Evolutionary conservation across 495 filamentous ascomycete species (phyloP).

Genomic region (Trichoderma virens): DNA sequence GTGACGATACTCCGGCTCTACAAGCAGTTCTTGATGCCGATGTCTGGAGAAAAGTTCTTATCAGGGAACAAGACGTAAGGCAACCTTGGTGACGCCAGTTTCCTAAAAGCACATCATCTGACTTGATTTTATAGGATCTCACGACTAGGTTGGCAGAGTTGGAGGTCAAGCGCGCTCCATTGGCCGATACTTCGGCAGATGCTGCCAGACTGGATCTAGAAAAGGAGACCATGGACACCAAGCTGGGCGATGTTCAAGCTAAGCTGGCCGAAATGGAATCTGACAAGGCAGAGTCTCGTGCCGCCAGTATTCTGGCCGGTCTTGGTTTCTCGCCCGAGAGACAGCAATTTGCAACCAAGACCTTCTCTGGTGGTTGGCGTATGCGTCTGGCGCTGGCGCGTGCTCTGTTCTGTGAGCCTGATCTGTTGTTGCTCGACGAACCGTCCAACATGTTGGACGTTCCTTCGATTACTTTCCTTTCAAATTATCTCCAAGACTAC

Average conservation of each 20-base stretch:
- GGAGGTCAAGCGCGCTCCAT: constrained; percentile 65
- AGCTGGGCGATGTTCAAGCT: constrained; percentile 78
- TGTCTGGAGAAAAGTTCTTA: constrained; percentile 94
- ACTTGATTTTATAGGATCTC: constrained; percentile 59
- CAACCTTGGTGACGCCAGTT: not conserved
- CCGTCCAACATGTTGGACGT: constrained; percentile 99
- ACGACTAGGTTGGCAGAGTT: constrained; percentile 66
- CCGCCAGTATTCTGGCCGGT: constrained; percentile 92
- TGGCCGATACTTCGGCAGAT: constrained; percentile 83
- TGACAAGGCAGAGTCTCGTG: constrained; percentile 92
- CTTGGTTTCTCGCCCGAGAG: constrained; percentile 92
- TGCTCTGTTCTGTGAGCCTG: constrained; percentile 97
- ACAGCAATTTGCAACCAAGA: constrained; percentile 89
- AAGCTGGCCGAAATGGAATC: constrained; percentile 99
- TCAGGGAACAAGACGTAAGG: constrained; percentile 77
- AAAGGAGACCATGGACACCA: constrained; percentile 81
- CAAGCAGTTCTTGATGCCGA: constrained; percentile 97
- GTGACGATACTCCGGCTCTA: constrained; percentile 90
- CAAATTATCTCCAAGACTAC: constrained; percentile 90
- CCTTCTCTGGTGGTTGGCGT: constrained; percentile 98
- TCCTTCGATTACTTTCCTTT: constrained; percentile 97
- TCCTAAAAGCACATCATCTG: not conserved
- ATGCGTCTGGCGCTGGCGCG: constrained; percentile 94
- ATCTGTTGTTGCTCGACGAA: constrained; percentile 94
- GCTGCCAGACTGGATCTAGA: constrained; percentile 76